A percentile compares a stretch with the other conserved stretches of the same genome.
Conservation (phyloP, 768 basidiomycete genomes). For the Asterophora lycoperdoides region DNA sequence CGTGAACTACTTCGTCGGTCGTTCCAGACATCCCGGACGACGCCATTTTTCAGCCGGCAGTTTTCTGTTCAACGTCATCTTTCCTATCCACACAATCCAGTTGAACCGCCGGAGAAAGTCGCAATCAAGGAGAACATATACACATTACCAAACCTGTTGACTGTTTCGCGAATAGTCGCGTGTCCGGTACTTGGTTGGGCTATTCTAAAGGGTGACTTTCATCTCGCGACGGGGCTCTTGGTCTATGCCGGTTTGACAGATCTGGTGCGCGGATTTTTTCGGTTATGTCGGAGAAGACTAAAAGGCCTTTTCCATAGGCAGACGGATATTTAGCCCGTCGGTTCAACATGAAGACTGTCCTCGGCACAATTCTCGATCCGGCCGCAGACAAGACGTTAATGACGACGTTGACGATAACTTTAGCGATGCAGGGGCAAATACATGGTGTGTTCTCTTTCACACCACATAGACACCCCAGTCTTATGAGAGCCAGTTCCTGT, state of each 20-base stretch:
- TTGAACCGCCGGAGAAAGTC: conserved; percentile 24
- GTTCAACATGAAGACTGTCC: conserved; percentile 84
- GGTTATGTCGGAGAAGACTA: conserved; percentile 6
- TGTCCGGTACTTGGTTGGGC: conserved; percentile 93
- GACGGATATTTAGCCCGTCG: conserved; percentile 89
- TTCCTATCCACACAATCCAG: conserved; percentile 9
- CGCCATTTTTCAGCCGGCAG: conserved; percentile 16
- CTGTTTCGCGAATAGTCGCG: conserved; percentile 79
- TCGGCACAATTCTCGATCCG: conserved; percentile 94
- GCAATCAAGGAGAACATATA: conserved; percentile 82
- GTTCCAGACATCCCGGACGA: not conserved
- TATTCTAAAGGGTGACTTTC: conserved; percentile 76
- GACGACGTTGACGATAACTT: conserved; percentile 86
- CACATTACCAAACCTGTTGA: conserved; percentile 89
- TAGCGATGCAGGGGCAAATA: conserved; percentile 79
- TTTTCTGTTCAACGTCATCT: conserved; percentile 16
- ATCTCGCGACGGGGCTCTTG: conserved; percentile 76
- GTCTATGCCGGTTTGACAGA: conserved; percentile 93
- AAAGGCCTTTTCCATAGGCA: conserved; percentile 43
- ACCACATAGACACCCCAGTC: conserved; percentile 1
- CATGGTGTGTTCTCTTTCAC: conserved; percentile 55
- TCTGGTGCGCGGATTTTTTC: conserved; percentile 51
- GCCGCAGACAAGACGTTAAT: conserved; percentile 95
- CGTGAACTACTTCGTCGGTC: not conserved
- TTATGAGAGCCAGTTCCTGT: conserved; percentile 60